Base-by-base conservation (phyloP, 75 land plant genomes). In the Cupressus sempervirens region DNA sequence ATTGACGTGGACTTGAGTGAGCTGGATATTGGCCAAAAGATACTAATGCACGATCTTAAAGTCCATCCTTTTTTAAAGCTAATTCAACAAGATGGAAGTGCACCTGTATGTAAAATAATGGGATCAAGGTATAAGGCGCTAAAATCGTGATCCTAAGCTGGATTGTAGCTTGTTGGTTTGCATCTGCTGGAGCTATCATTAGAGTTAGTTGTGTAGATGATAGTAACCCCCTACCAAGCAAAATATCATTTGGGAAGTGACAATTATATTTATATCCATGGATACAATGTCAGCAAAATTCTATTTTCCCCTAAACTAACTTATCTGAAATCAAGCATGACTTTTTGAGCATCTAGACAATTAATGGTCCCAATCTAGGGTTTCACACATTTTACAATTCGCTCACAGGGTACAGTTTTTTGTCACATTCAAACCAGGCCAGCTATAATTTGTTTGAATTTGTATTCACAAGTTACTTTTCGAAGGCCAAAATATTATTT, bases 1-100 rank as follows among this genome's bases (percentile, higher is more conserved):
- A 92, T 97, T 53, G 99, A 97, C 76, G 99, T 97, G 40, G 98
- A 97, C 86, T 83, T 97, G 46, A 96, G 96, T 80, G 93, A 93
- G 52, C 76, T 97, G 82, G 96, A 97, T 83, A 89, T 88, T 11
- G 94, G 93, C 1, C 91, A 97, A 85, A 94, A 93, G 87, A 26
- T 97, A 23, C 81, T 92, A 0, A 88, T 91, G 75, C 75, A 85
- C 29, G 98, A 97, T 75, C 96, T 97, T 53, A 97, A 96, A 12
- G 98, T 93, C 81, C 92, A 92, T 86, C 96, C 96, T 7, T 93
- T 92, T 15, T 58, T 97, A 12, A 88, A 84, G 82, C 91, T 91
- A 65, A 76, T 89, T 36, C 82, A 84, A 40, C 62, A 86, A 45
- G 84, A 81, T 0, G 88, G 88, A 8, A 89, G 91, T 82, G 41